Evolutionary conservation across 2,329 filamentous ascomycete genomes (phyloP).

Genomic region (Aschersonia sp.): DNA sequence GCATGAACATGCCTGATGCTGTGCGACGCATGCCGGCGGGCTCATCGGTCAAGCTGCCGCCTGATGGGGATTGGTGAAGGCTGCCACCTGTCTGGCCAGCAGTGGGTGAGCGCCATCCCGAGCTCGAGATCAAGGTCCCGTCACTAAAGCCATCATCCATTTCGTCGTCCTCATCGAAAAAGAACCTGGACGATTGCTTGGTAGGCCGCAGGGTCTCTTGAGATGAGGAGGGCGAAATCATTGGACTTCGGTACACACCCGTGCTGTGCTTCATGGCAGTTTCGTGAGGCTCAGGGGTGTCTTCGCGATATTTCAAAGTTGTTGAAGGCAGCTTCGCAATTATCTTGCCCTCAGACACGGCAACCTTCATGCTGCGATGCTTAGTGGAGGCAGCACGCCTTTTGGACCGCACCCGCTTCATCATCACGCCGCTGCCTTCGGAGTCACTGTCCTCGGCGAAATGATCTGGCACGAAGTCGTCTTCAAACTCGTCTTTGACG

Average conservation of each 20-base stretch:
- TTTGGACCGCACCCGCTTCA: conserved; percentile 51
- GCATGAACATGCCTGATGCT: conserved; percentile 83
- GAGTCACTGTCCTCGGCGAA: conserved; percentile 50
- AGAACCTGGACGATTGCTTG: conserved; percentile 48
- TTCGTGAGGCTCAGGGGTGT: conserved; percentile 52
- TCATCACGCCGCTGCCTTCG: conserved; percentile 72
- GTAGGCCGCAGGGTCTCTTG: conserved; percentile 68
- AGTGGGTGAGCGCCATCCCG: conserved; percentile 18
- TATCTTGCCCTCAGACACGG: conserved; percentile 57
- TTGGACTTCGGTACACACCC: conserved; percentile 28
- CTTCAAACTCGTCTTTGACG: conserved; percentile 63
- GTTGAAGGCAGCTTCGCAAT: conserved; percentile 82
- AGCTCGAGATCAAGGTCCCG: conserved; percentile 12
- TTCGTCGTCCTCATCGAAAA: conserved; percentile 44
- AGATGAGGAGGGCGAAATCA: conserved; percentile 59
- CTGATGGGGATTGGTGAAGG: conserved; percentile 33
- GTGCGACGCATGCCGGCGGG: conserved; percentile 58
- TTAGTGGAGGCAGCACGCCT: conserved; percentile 35
- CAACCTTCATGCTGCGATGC: conserved; percentile 19
- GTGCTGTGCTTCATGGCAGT: conserved; percentile 48
- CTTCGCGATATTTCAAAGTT: conserved; percentile 69
- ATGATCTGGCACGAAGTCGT: conserved; percentile 43
- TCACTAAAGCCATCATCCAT: conserved; percentile 38
- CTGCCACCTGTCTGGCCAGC: conserved; percentile 12
- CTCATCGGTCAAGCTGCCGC: conserved; percentile 33